Evolutionary conservation across 177 flowering plant species (phyloP), one percentile per base, ranked within the genome.

Genomic region (Tripterygium wilfordii): DNA sequence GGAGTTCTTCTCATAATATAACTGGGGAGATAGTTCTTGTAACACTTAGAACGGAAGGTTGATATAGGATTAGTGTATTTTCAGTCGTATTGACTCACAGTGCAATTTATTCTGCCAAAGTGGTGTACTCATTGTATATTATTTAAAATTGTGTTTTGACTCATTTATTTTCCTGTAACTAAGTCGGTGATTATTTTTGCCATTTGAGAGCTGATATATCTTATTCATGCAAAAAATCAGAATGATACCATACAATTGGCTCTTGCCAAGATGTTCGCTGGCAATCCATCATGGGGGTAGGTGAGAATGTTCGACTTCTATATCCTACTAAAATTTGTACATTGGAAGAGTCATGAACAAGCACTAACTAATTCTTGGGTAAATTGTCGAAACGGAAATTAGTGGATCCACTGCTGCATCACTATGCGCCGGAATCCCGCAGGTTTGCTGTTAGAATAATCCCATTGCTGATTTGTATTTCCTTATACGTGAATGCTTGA

Each of bases 331-430:
- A 9, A 42, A 7, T 30, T 58, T 6, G 10, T 10, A 31, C 21
- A 24, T 27, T 16, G 25, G 23, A 39, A 18, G n/a, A n/a, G n/a
- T n/a, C n/a, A 16, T 10, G 29, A 10, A 10, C 3, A 20, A 24
- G 23, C 3, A 13, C 40, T 57, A 17, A 55, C 36, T 23, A 25
- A 7, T 0, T 21, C 17, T 46, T 48, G 20, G 37, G 12, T 45
- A 26, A 18, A 36, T 49, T 51, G 40, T 21, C 38, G 17, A 2
- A 42, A 51, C 23, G 37, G 37, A 15, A 41, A 49, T 48, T 58
- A 91, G 98, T 79, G 98, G 96, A 55, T 70, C 95, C 12, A 88
- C 98, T 46, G 95, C 95, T 28, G 95, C 95, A 58, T 96, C 96
- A 49, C 69, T 91, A 25, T 66, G 48, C 49, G 78, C 84, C 10